A percentile compares a stretch with the other conserved stretches of the same genome.
phyloP scores from a whole-genome alignment of 345 rosid species.

The Sapria himalayana region DNA sequence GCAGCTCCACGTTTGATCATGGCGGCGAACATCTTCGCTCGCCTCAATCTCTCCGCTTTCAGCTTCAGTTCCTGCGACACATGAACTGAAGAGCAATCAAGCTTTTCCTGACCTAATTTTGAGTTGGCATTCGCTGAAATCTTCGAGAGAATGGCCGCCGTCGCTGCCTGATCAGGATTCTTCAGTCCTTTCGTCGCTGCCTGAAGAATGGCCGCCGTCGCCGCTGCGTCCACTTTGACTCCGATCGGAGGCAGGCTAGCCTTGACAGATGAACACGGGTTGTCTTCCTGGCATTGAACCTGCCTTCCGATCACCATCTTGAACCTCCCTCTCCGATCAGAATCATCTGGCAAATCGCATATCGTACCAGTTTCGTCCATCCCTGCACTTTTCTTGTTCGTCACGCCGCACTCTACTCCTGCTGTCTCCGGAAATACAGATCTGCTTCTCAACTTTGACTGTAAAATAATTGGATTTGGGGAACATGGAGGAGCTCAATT shows the following conservation, averaged over 20 bases:
- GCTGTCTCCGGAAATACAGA: too few species aligned
- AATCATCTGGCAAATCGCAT: slow-evolving; percentile 42
- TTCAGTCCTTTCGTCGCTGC: slow-evolving; percentile 74
- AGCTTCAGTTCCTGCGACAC: slow-evolving; percentile 59
- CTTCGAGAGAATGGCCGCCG: slow-evolving; percentile 24
- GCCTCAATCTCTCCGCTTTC: slow-evolving; percentile 82
- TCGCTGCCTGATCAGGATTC: slow-evolving; percentile 47
- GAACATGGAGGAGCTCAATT: too few species aligned
- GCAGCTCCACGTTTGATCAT: slow-evolving; percentile 42
- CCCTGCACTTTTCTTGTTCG: slow-evolving; percentile 23
- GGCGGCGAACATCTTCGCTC: slow-evolving; percentile 86
- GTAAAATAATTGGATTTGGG: too few species aligned
- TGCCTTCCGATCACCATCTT: slow-evolving; percentile 54
- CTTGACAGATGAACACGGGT: slow-evolving; percentile 29
- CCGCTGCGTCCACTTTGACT: slow-evolving; percentile 48
- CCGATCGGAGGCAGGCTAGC: slow-evolving; percentile 26
- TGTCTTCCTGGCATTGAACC: slow-evolving; percentile 39
- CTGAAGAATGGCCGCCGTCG: slow-evolving; percentile 87
- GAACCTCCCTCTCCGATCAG: slow-evolving; percentile 52
- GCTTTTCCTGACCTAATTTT: too few species aligned
- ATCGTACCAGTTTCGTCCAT: slow-evolving; percentile 21
- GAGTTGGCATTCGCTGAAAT: slow-evolving; percentile 14
- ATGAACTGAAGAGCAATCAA: slow-evolving; percentile 49
- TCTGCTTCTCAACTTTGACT: slow-evolving; percentile 49
- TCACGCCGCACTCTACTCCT: too few species aligned